Base-by-base conservation (phyloP, 139 green algal genomes). In the Parachlorella kessleri region DNA sequence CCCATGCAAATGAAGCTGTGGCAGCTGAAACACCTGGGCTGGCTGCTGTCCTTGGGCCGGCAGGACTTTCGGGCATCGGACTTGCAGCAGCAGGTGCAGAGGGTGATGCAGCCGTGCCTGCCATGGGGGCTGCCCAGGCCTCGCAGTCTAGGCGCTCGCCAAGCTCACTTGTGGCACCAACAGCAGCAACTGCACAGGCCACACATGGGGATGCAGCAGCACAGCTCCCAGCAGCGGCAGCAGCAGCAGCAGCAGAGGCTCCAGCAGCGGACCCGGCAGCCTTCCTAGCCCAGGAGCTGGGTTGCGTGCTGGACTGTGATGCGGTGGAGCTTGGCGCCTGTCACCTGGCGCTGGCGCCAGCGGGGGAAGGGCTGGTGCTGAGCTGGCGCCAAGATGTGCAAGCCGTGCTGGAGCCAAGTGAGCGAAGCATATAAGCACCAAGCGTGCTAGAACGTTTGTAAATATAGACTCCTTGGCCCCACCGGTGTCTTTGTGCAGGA, bases 361-460 rank as follows among this genome's bases (percentile, higher is more conserved):
- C 35, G 2, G 35, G 54, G 8, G 63, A 74, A 3, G 81, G 78
- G 2, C 59, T 85, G 1, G 80, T 91, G 40, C 30, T 82, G 5
- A 37, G 39, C 9, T 91, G 87, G 87, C 36, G 66, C n/a, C 66
- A 88, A 32, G 18, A 42, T 3, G 35, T 88, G 39, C 55, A 83
- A 41, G 85, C 83, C 0, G 75, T 91, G 3, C 72, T 69, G 9
- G 87, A 88, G 32, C 85, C 87, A 81, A 78, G 87, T 87, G 66
- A 48, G 77, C 41, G 55, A 41, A 1, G 39, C 4, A n/a, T n/a
- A n/a, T n/a, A n/a, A n/a, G n/a, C n/a, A n/a, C n/a, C n/a, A n/a
- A n/a, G n/a, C n/a, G n/a, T n/a, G n/a, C n/a, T n/a, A n/a, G n/a
- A n/a, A n/a, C n/a, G n/a, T n/a, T n/a, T n/a, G n/a, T n/a, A n/a